These are phyloP conservation scores for Amanita jacksonii DNA, from an alignment of 768 basidiomycete genomes.

Conservation along the genomic window DNA sequence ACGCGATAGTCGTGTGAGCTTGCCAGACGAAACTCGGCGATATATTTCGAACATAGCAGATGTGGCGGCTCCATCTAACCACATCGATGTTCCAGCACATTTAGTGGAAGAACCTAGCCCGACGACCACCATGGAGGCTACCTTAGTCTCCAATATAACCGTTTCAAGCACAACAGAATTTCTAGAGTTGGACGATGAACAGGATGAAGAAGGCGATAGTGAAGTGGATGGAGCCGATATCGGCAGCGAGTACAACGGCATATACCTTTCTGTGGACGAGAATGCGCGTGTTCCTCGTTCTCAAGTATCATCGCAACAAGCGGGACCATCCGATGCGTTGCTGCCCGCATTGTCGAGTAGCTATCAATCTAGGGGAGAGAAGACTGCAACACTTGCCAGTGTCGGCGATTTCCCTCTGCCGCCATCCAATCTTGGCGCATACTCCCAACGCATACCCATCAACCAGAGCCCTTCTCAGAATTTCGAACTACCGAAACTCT, in stretches of 20 bases:
- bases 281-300: not conserved
- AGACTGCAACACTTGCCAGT: conserved; percentile 28
- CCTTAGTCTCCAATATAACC: conserved; percentile 11
- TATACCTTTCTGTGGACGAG: not conserved
- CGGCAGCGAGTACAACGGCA: conserved; percentile 1
- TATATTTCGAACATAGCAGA: conserved; percentile 65
- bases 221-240: not conserved
- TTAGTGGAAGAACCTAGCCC: conserved; percentile 13
- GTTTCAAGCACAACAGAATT: conserved; percentile 47
- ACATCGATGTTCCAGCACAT: conserved; percentile 27
- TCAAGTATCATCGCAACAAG: not conserved
- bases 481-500: not conserved
- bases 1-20: conserved; percentile 59
- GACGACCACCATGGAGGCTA: not conserved
- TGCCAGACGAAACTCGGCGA: conserved; percentile 69
- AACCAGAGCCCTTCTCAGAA: conserved; percentile 13
- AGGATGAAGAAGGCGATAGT: conserved; percentile 31
- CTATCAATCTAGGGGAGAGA: conserved; percentile 13
- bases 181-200: conserved; percentile 53
- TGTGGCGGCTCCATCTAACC: conserved; percentile 49
- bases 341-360: not conserved
- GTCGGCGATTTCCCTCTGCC: conserved; percentile 47
- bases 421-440: conserved; percentile 20
- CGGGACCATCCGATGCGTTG: not conserved
- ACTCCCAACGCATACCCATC: conserved; percentile 16